Evolutionary conservation across 257 asterid species (phyloP).

Genomic region (Solanum gandarillasii): DNA sequence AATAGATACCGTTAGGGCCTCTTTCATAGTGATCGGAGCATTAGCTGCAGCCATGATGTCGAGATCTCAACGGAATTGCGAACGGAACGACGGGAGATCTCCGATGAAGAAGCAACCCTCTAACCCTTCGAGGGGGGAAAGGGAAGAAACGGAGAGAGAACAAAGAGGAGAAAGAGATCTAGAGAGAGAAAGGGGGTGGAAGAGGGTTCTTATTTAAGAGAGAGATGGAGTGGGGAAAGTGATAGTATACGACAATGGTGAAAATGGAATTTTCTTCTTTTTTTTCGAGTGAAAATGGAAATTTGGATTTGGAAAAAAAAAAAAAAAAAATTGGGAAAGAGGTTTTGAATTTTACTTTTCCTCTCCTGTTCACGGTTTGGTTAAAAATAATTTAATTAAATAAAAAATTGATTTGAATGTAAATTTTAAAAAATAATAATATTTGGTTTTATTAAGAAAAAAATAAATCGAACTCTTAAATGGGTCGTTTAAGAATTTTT

Average conservation of each 20-base stretch:
- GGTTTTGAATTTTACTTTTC: background rate
- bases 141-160: background rate
- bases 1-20: slow-evolving; percentile 19
- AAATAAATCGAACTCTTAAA: background rate
- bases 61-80: slow-evolving; percentile 24
- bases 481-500: background rate
- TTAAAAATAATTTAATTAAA: background rate
- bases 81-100: slow-evolving; percentile 21
- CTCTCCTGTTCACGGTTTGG: background rate
- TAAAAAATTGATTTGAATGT: background rate
- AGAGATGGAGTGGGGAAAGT: background rate
- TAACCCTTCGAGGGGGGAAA: slow-evolving; percentile 9
- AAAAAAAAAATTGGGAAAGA: background rate
- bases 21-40: slow-evolving; percentile 99
- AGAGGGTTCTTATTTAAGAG: background rate
- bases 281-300: background rate
- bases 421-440: background rate
- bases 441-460: background rate
- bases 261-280: background rate
- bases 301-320: background rate
- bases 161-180: slow-evolving; percentile 15
- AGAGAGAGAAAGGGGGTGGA: slow-evolving; percentile 6
- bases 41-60: slow-evolving; percentile 91
- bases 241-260: background rate
- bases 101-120: slow-evolving; percentile 14